Evolutionary conservation across 2,329 filamentous ascomycete species (phyloP), one percentile per base, ranked within the genome.

Genomic region (Chaetomium strumarium): DNA sequence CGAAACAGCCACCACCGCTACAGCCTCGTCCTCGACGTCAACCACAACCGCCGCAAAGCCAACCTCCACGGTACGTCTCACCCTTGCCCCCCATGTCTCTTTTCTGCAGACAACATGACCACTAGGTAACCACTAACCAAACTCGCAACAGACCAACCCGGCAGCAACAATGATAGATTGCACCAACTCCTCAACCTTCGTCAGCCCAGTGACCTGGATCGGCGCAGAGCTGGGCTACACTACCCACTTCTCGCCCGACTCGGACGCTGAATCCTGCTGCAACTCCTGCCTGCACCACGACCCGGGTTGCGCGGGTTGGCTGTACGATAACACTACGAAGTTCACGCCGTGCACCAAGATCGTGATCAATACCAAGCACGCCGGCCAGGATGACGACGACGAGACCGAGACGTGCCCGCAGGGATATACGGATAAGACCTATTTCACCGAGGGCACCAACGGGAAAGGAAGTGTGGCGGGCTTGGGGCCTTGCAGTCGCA

Each of bases 281-380:
- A 36, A 20, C 4, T n/a, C 20, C 1, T 62, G 61, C 48, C 47
- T 43, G 16, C 14, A 14, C n/a, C 34, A 46, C 12, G 16, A 19
- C 5, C 31, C 41, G 1, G 48, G 55, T 19, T 63, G 61, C 49
- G 58, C 55, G 3, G 60, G 53, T 30, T 63, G 61, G 61, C 14
- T 58, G 29, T 59, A 49, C 49, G 40, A 58, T 29, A 34, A 17
- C 6, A n/a, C 14, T 2, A 52, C 45, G 2, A 5, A 19, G 0
- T 62, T 52, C 40, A 63, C 60, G 24, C 60, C 61, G 0, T 63
- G 61, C 49, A 53, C 56, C 17, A 46, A 50, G 46, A 40, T 62
- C 38, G 20, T 60, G 9, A 30, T 59, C 9, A 46, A 14, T 10
- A 8, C 9, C 1, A 24, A 19, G 10, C 47, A 47, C n/a, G n/a